A percentile compares a stretch with the other conserved stretches of the same genome.
Conservation (phyloP, 257 asterid genomes). For the Nemophila menziesii region DNA sequence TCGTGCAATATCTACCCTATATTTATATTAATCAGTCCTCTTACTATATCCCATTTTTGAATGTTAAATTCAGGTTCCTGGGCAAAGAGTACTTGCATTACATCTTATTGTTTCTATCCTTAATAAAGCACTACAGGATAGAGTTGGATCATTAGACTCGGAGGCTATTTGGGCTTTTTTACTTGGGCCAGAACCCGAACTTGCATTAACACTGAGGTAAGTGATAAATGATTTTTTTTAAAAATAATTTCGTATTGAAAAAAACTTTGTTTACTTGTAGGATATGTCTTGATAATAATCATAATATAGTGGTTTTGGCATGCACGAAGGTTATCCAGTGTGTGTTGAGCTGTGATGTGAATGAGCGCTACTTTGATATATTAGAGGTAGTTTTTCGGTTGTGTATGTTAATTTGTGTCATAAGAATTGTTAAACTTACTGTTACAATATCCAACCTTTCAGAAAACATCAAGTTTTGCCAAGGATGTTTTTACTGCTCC, state of each 20-base stretch:
- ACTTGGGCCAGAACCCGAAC: slow-evolving; percentile 98
- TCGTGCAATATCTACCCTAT: slow-evolving; percentile 4
- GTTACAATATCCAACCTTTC: slow-evolving; percentile 20
- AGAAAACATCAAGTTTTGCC: slow-evolving; percentile 46
- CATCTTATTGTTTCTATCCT: slow-evolving; percentile 63
- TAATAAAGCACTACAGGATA: slow-evolving; percentile 37
- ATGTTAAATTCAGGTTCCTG: slow-evolving; percentile 55
- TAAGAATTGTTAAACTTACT: slow-evolving; percentile 9
- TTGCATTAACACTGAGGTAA: slow-evolving; percentile 75
- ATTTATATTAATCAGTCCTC: too few relatives aligned
- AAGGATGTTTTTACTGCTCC: slow-evolving; percentile 68
- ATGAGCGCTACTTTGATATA: slow-evolving; percentile 50
- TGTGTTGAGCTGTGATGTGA: slow-evolving; percentile 52
- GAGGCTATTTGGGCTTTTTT: slow-evolving; percentile 97
- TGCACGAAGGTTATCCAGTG: slow-evolving; percentile 76
- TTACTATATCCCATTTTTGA: slow-evolving; percentile 17
- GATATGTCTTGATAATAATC: slow-evolving; percentile 77
- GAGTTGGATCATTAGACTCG: slow-evolving; percentile 48
- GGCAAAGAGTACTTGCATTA: slow-evolving; percentile 82
- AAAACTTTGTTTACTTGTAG: slow-evolving; percentile 27
- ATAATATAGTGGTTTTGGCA: slow-evolving; percentile 66
- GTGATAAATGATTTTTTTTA: slow-evolving; percentile 6
- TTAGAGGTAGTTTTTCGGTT: slow-evolving; percentile 43
- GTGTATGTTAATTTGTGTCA: neutral
- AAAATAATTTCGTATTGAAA: slow-evolving; percentile 3